Base-by-base conservation (phyloP, 2,329 filamentous ascomycete genomes). In the Ophiostoma quercus region DNA sequence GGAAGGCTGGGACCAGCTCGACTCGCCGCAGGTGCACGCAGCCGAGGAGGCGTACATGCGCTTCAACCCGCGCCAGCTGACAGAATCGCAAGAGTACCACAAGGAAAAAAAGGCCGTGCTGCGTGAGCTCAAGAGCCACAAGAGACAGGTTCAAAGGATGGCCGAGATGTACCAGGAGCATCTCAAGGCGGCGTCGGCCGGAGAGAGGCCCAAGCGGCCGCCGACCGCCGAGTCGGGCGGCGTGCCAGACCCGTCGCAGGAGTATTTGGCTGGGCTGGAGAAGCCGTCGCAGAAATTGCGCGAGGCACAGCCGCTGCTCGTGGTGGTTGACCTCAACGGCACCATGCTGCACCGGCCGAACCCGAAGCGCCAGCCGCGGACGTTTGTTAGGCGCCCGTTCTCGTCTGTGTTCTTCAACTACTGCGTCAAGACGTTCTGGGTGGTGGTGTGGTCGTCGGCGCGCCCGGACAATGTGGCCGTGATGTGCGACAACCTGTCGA, bases 381-480 rank as follows among this genome's bases (percentile, higher is more conserved):
- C 78, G 60, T 91, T 93, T 77, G 79, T 88, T 62, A 80, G 84
- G 73, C 90, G 95, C 0, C 91, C 91, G 0, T 84, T 88, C 73
- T 84, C 95, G 0, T 75, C 81, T 2, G 74, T 80, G 0, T 97
- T 99, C 78, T 80, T 98, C 3, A 76, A 84, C 37, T 92, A 93
- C 77, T 86, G 94, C 74, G 84, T 96, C 74, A 79, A 85, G 14
- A 88, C 89, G 71, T 94, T 96, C 81, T 82, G 83, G 68, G 90
- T 97, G 39, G 92, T 93, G 80, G 87, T 98, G 71, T 99, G 94
- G 93, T 96, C 94, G 1, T 96, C 92, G 7, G 93, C 94, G 0
- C 86, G 84, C 25, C 89, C 88, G 0, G 79, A 84, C 0, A 97
- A 95, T 73, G 92, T 97, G 16, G 74, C 79, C 9, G 80, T 80